Conservation (phyloP, 202 grass and related monocot species). For the Bolboschoenoplectus hybrid region DNA sequence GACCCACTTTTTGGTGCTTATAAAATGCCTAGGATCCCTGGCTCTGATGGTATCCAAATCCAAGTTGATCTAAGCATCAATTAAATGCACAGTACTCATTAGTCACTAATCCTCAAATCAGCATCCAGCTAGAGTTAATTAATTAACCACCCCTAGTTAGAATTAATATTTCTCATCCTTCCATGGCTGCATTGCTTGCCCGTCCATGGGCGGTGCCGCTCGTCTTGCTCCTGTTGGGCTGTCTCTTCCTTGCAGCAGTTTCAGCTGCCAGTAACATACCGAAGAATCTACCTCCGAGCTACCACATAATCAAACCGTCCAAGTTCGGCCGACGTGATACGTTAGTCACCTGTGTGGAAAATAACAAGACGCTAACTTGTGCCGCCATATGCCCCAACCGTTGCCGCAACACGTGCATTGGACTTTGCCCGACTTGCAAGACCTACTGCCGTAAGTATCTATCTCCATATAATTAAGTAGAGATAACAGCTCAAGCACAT, state of each 20-base stretch:
- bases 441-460: conserved; percentile 56
- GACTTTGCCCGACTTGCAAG: conserved; percentile 58
- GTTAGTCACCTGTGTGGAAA: not conserved
- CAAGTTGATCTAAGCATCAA: not conserved
- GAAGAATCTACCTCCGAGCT: not conserved
- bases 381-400: conserved; percentile 42
- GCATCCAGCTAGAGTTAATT: not conserved
- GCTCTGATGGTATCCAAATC: not conserved
- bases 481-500: not conserved
- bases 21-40: not conserved
- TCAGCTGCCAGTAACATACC: not conserved
- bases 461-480: not conserved
- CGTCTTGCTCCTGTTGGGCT: conserved; percentile 8
- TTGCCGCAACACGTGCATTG: conserved; percentile 54
- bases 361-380: conserved; percentile 28
- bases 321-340: not conserved
- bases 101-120: conserved; percentile 7
- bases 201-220: not conserved
- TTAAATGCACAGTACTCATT: not conserved
- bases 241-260: conserved; percentile 27
- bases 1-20: conserved; percentile 28
- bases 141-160: not conserved
- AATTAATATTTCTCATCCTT: not conserved
- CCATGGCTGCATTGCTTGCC: conserved; percentile 26
- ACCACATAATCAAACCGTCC: not conserved